phyloP scores from a whole-genome alignment of 2,329 filamentous ascomycete species.

The Neodidymelliopsis sp. region DNA sequence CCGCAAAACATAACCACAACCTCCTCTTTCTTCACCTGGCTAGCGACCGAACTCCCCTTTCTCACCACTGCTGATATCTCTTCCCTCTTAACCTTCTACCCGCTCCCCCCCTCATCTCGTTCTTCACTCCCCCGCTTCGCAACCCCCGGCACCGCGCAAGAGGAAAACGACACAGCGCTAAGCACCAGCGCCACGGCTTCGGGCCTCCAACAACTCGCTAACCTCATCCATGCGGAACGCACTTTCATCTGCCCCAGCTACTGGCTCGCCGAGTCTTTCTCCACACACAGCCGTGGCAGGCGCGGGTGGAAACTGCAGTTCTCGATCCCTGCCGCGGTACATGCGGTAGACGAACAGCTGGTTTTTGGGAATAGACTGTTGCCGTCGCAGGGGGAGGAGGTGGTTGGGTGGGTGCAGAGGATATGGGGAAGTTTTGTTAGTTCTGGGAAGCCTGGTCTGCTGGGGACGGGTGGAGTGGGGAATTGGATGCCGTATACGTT shows the following conservation, averaged over 20 bases:
- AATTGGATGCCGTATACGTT: too few species aligned
- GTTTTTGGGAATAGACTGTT: background rate
- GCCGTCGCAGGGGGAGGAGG: background rate
- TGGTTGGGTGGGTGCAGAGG: background rate
- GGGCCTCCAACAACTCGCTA: constrained; percentile 63
- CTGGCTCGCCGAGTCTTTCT: constrained; percentile 61
- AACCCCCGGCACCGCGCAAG: constrained; percentile 38
- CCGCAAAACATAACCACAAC: constrained; percentile 54
- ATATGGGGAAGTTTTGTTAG: too few species aligned
- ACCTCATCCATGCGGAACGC: constrained; percentile 62
- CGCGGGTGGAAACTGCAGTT: background rate
- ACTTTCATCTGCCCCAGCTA: constrained; percentile 65
- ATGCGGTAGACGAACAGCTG: background rate
- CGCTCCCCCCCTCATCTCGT: constrained; percentile 27
- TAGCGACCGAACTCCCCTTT: constrained; percentile 54
- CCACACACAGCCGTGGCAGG: background rate
- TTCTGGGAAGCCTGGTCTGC: too few species aligned
- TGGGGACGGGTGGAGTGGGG: too few species aligned
- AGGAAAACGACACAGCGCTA: constrained; percentile 59
- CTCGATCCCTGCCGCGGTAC: background rate
- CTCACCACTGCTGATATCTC: constrained; percentile 45
- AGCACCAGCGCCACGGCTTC: constrained; percentile 58
- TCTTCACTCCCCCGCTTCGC: constrained; percentile 36
- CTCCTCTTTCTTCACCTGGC: constrained; percentile 50
- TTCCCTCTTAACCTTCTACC: constrained; percentile 50